A percentile compares a stretch with the other conserved stretches of the same genome.
Evolutionary conservation across 2,329 filamentous ascomycete species (phyloP).

Genomic region (Pseudogymnoascus sp.): DNA sequence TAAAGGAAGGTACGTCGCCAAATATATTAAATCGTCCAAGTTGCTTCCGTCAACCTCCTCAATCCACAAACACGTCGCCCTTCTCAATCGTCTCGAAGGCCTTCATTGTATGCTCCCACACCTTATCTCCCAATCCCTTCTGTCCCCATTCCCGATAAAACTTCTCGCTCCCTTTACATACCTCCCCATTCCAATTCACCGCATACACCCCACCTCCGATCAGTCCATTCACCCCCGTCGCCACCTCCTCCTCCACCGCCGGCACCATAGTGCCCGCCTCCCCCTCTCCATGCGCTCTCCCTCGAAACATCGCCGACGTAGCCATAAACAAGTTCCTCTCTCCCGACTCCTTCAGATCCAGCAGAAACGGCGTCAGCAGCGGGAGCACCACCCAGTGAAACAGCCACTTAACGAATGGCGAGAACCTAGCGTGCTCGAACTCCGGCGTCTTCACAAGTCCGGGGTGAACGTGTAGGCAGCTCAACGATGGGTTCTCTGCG

Average conservation of each 20-base stretch:
- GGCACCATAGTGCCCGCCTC: background rate
- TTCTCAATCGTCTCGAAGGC: conserved; percentile 24
- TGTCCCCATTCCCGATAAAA: conserved; percentile 17
- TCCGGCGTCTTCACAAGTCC: conserved; percentile 30
- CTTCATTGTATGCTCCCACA: conserved; percentile 24
- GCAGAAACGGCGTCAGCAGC: conserved; percentile 25
- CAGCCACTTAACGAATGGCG: conserved; percentile 28
- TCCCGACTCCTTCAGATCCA: conserved; percentile 27
- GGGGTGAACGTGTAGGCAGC: conserved; percentile 30
- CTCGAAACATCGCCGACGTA: conserved; percentile 21
- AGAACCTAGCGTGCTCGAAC: conserved; percentile 26
- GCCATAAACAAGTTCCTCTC: conserved; percentile 28
- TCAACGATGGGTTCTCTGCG: conserved; percentile 25
- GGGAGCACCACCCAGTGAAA: conserved; percentile 26
- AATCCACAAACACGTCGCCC: conserved; percentile 19
- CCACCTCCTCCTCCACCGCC: conserved; percentile 13
- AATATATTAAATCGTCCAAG: background rate
- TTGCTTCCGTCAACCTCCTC: background rate
- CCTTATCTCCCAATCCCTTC: conserved; percentile 19
- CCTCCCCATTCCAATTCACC: conserved; percentile 20
- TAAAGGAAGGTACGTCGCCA: background rate
- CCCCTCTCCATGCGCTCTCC: conserved; percentile 13
- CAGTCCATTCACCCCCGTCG: conserved; percentile 21
- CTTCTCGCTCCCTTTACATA: conserved; percentile 19
- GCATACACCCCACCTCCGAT: conserved; percentile 27